Conservation (phyloP, 2,329 filamentous ascomycete genomes). For the Atkinsonella texensis region DNA sequence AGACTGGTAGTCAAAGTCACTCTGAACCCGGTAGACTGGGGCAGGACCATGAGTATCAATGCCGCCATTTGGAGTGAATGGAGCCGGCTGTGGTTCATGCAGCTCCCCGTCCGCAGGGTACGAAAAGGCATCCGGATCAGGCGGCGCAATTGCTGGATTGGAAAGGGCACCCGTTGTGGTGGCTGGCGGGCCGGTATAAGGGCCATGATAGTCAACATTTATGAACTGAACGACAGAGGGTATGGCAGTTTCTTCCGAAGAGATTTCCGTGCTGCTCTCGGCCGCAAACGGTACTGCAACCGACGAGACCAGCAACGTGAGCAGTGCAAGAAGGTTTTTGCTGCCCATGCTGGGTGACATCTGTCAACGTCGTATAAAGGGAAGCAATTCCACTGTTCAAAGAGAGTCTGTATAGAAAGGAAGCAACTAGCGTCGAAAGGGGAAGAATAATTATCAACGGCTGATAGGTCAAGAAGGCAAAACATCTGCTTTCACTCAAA, state of each 20-base stretch:
- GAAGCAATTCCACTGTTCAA: no score
- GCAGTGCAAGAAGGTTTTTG: neutral
- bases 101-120: conserved; percentile 63
- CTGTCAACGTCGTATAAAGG: neutral
- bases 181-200: conserved; percentile 49
- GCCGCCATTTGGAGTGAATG: conserved; percentile 62
- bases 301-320: neutral
- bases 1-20: conserved; percentile 75
- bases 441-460: neutral
- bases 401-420: no score
- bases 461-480: no score
- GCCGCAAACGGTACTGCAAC: neutral
- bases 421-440: neutral
- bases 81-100: conserved; percentile 54
- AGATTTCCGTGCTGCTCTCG: neutral
- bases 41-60: conserved; percentile 65
- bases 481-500: no score
- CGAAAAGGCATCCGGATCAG: conserved; percentile 50
- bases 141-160: conserved; percentile 42
- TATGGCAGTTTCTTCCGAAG: neutral
- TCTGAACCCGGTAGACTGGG: conserved; percentile 65
- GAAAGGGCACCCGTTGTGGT: conserved; percentile 60
- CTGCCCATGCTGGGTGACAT: neutral
- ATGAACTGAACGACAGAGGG: conserved; percentile 25
- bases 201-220: conserved; percentile 55